Evolutionary conservation across 352 stramenopile genomes (phyloP), one percentile per base, ranked within the genome.

Genomic region (Phytophthora pseudosyringae): DNA sequence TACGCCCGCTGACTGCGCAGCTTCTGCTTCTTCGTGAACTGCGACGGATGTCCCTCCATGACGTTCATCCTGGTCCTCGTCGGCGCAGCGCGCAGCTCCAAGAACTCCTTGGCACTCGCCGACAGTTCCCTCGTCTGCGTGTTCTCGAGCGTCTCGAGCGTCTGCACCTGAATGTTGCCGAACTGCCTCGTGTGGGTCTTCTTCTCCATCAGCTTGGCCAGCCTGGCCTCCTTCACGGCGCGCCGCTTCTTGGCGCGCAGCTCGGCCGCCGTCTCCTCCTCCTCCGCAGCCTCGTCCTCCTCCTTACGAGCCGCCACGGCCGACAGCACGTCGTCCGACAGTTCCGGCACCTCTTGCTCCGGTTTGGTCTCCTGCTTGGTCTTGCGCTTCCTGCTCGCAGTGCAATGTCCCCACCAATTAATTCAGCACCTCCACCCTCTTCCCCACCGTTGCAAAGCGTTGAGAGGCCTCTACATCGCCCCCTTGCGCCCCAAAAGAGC

Each of bases 21-120:
- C 58, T 89, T 89, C 67, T 93, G 80, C 58, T 89, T 89, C 71
- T 90, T 92, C 41, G 78, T 80, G 48, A 94, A 94, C 46, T 82
- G 71, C 35, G 83, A 74, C 26, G 75, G 21, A 52, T 94, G 86
- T 46, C 86, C 86, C 25, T 91, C 76, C 21, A 94, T 57, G 44
- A 91, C 68, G 57, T 80, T 87, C 75, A 90, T 89, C 43, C 86
- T 79, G 32, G 59, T 58, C 31, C 82, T 75, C 5, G 75, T 73
- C n/a, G 86, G 86, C 1, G 86, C 86, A 6, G 21, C 53, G 32
- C 75, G 78, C 46, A 75, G 79, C 25, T 74, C 59, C n/a, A 93
- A 33, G 52, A 94, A 93, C 32, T 67, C 54, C 36, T 74, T 60
- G 4, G 83, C 82, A 35, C 71, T 78, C 8, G 65, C 58, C 1